Percentiles rank a stretch among this genome's conserved stretches.
phyloP scores from a whole-genome alignment of 352 stramenopile species.

The Aphanomyces stellatus region DNA sequence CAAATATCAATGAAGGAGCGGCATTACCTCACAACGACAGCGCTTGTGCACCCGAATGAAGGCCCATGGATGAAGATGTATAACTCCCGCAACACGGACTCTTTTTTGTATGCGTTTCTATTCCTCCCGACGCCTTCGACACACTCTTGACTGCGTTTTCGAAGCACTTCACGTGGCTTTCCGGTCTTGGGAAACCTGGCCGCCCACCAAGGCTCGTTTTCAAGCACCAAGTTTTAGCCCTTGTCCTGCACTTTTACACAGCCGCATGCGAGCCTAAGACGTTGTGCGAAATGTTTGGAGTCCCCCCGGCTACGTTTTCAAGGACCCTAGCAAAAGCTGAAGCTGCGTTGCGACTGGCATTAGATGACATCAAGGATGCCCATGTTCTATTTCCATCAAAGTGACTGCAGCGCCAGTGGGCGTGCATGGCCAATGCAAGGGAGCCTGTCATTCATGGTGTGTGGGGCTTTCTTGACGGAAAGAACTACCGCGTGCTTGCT shows the following conservation, averaged over 20 bases:
- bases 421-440: neutral
- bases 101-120: neutral
- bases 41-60: neutral
- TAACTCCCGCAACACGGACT: neutral
- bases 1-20: neutral
- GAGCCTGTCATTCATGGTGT: conserved; percentile 15
- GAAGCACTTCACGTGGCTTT: neutral
- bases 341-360: neutral
- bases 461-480: conserved; percentile 21
- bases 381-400: neutral
- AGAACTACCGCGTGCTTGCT: conserved; percentile 19
- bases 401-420: neutral
- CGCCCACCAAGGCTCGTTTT: conserved; percentile 11
- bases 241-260: conserved; percentile 21
- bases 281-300: conserved; percentile 16
- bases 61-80: neutral
- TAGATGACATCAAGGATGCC: neutral
- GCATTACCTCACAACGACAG: neutral
- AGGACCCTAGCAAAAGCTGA: neutral
- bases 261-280: neutral
- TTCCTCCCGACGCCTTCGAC: neutral
- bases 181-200: neutral
- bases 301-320: conserved; percentile 3
- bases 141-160: neutral
- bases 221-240: conserved; percentile 15